Percentiles rank a stretch among this genome's conserved stretches.
Conservation (phyloP, 2,329 filamentous ascomycete species). For the Colletotrichum sp. region DNA sequence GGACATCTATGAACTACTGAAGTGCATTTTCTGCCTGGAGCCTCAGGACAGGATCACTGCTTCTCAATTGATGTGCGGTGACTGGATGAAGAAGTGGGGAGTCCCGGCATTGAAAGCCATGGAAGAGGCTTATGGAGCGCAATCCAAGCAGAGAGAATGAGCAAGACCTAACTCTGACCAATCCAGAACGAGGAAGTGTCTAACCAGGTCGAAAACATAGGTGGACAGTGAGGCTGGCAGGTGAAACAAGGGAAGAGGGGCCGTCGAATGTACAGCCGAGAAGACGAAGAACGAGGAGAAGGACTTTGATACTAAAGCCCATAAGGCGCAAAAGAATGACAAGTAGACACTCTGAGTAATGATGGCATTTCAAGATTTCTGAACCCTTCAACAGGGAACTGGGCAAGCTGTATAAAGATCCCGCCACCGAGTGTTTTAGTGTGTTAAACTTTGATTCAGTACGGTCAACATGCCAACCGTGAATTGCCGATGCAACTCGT, state of each 20-base stretch:
- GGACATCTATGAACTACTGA: neutral
- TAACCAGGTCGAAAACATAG: neutral
- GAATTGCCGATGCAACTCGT: neutral
- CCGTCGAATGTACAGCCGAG: fast-evolving
- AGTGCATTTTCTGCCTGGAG: neutral
- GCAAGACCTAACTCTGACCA: neutral
- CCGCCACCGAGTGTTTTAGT: fast-evolving
- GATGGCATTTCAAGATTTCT: neutral
- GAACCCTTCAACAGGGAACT: fast-evolving
- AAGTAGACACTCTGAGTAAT: neutral
- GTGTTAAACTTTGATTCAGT: fast-evolving
- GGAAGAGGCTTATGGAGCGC: neutral
- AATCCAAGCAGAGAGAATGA: neutral
- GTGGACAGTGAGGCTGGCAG: neutral
- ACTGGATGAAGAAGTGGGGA: neutral
- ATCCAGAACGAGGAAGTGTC: no score
- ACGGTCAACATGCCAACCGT: neutral
- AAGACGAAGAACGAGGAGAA: neutral
- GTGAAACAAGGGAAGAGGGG: neutral
- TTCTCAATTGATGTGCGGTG: neutral
- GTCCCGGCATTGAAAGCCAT: neutral
- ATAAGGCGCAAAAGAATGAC: fast-evolving
- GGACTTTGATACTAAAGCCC: neutral
- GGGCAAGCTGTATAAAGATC: neutral
- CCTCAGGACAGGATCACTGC: neutral